phyloP scores from a whole-genome alignment of 2,329 filamentous ascomycete genomes.

The Ophiostoma novo-ulmi region DNA sequence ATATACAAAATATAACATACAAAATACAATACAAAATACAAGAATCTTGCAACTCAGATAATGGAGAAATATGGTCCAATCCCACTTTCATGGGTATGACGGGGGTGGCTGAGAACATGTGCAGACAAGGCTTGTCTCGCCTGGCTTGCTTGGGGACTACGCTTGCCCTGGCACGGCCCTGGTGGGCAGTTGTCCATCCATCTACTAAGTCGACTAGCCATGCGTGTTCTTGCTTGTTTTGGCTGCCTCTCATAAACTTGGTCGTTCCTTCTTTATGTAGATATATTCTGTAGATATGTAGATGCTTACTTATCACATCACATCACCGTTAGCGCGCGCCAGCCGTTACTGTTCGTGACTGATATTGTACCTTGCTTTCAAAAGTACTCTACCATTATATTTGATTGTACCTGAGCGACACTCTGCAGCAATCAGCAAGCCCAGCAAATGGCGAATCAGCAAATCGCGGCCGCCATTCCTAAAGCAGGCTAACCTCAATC shows the following conservation, averaged over 20 bases:
- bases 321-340: background rate
- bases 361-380: background rate
- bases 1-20: no score
- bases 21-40: no score
- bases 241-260: background rate
- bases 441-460: background rate
- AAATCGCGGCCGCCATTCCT: constrained; percentile 22
- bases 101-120: constrained; percentile 7
- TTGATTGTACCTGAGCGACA: background rate
- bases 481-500: constrained; percentile 21
- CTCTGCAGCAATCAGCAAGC: no score
- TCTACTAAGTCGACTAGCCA: background rate
- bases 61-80: background rate
- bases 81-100: constrained; percentile 5
- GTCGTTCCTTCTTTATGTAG: background rate
- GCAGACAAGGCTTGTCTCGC: background rate
- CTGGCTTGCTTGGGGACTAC: background rate
- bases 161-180: no score
- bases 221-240: constrained; percentile 4
- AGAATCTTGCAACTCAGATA: no score
- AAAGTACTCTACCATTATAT: background rate
- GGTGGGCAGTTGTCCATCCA: background rate
- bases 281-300: background rate
- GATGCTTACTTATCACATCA: background rate
- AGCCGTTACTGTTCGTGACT: background rate